A percentile compares a stretch with the other conserved stretches of the same genome.
phyloP scores from a whole-genome alignment of 2,329 filamentous ascomycete species.

The Fusarium lateritium region DNA sequence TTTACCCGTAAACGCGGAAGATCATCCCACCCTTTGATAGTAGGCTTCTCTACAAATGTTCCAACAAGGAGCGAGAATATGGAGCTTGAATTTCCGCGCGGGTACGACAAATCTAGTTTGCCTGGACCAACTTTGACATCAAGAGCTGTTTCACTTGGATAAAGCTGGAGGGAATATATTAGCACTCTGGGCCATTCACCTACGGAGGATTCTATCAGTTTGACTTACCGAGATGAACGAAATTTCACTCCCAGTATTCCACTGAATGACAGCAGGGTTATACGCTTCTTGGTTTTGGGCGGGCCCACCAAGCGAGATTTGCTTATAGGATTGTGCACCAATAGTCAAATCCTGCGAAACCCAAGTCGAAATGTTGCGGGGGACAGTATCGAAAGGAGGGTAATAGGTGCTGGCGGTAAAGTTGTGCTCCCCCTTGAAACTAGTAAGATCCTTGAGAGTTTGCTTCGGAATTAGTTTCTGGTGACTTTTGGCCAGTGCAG shows the following conservation, averaged over 20 bases:
- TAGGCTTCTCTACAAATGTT: constrained; percentile 60
- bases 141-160: constrained; percentile 51
- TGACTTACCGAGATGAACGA: constrained; percentile 47
- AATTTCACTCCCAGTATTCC: constrained; percentile 61
- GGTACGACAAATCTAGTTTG: constrained; percentile 67
- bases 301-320: constrained; percentile 69
- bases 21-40: constrained; percentile 62
- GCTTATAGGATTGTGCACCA: constrained; percentile 70
- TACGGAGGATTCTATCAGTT: no score
- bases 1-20: constrained; percentile 63
- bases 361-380: constrained; percentile 73
- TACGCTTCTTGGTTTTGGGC: constrained; percentile 66
- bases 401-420: constrained; percentile 69
- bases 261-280: constrained; percentile 73
- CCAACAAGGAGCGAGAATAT: constrained; percentile 67
- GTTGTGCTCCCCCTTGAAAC: constrained; percentile 67
- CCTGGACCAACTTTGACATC: constrained; percentile 23
- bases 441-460: constrained; percentile 58
- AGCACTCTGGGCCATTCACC: constrained; percentile 54
- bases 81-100: constrained; percentile 63
- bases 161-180: constrained; percentile 54
- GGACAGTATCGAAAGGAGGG: constrained; percentile 69
- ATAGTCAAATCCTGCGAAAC: constrained; percentile 70
- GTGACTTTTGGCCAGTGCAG: constrained; percentile 67
- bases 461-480: constrained; percentile 60